phyloP scores from a whole-genome alignment of 495 filamentous ascomycete species.

The Pseudoneurospora amorphoporcata region DNA sequence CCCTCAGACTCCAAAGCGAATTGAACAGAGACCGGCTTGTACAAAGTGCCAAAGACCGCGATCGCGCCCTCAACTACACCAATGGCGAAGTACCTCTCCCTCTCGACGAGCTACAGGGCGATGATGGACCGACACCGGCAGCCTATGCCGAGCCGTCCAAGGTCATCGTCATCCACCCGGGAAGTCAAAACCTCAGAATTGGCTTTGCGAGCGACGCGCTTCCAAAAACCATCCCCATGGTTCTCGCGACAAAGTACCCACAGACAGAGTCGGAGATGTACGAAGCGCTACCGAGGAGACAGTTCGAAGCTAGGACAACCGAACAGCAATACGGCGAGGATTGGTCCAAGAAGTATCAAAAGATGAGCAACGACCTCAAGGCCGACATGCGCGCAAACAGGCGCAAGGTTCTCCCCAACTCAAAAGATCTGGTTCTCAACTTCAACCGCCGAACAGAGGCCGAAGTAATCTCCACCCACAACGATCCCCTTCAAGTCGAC shows the following conservation, averaged over 20 bases:
- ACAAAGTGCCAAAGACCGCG: conserved; percentile 73
- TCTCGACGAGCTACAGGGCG: conserved; percentile 47
- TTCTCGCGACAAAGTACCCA: conserved; percentile 65
- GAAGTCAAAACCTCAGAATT: conserved; percentile 92
- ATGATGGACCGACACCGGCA: conserved; percentile 43
- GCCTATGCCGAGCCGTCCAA: conserved; percentile 60
- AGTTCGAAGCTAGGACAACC: conserved; percentile 57
- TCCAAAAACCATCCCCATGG: conserved; percentile 89
- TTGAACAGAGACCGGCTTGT: conserved; percentile 68
- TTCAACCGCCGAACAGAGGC: conserved; percentile 75
- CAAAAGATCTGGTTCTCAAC: conserved; percentile 86
- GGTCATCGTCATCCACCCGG: conserved; percentile 92
- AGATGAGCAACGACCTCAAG: conserved; percentile 79
- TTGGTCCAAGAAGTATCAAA: conserved; percentile 65
- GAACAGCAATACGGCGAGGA: conserved; percentile 85
- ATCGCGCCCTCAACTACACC: conserved; percentile 68
- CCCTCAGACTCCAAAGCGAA: conserved; percentile 76
- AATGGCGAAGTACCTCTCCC: conserved; percentile 50
- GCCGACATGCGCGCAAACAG: conserved; percentile 85
- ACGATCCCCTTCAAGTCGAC: conserved; percentile 82
- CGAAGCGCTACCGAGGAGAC: conserved; percentile 79
- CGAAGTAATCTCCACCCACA: conserved; percentile 84
- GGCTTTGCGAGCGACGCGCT: conserved; percentile 89
- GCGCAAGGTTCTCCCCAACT: conserved; percentile 84
- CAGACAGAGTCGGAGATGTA: conserved; percentile 75